Base-by-base conservation (phyloP, 345 rosid species). In the Nephelium lappaceum region DNA sequence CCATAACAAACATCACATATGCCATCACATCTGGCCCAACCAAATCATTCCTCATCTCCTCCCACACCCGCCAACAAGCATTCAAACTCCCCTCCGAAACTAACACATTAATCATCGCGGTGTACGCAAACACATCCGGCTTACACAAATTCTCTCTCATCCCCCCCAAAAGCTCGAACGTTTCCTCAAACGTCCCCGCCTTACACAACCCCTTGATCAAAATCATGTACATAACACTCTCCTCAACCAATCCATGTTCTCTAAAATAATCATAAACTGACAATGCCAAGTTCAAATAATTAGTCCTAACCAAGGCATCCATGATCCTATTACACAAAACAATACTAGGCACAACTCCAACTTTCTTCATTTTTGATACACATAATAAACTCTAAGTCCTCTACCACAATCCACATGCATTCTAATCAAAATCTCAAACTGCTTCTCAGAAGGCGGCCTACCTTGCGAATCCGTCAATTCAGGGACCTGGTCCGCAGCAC, bases 391-490 rank as follows among this genome's bases (percentile, higher is more conserved):
- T 78, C 99, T 90, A 62, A 86, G 89, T 45, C 98, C 98, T 69
- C 98, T 88, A 27, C 83, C 90, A 4, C 85, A 89, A 90, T 93
- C 99, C 14, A 84, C 79, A 81, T 95, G 99, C 99, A 95, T 90
- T 82, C 99, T 88, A 57, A 93, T 95, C 86, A 95, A 83, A 80
- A 95, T 95, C 80, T 95, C 97, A 49, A 95, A 95, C 57, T 95
- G 98, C 74, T 93, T 92, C 82, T 93, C 99, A 5, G 86, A 86
- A 0, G 98, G 98, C 0, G 85, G 87, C 71, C 86, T 90, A 58
- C 99, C 98, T 38, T 95, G 97, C 1, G 97, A 89, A 43, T 88
- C 88, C 98, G 94, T 93, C 72, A 95, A 69, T 82, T 93, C 98
- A 0, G 96, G 97, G 66, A 93, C 77, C 85, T 92, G 95, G 82